These are phyloP conservation scores for Alternaria tenuissima DNA, from an alignment of 2,329 filamentous ascomycete species.

Conservation along the genomic window DNA sequence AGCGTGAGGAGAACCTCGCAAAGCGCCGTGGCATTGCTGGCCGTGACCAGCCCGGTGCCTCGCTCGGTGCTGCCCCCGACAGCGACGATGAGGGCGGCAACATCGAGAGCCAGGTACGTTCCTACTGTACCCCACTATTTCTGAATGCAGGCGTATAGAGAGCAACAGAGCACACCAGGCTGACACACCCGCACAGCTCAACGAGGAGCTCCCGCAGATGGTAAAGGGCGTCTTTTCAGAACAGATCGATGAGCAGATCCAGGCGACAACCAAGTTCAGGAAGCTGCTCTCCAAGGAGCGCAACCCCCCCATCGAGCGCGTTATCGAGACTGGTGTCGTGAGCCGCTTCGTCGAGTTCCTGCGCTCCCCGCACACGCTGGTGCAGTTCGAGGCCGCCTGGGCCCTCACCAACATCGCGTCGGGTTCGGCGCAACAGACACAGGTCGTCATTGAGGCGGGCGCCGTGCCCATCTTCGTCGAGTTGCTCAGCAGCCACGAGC, in stretches of 20 bases:
- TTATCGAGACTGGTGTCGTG: constrained; percentile 98
- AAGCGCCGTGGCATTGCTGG: constrained; percentile 95
- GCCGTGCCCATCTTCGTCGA: constrained; percentile 99
- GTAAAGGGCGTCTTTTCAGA: constrained; percentile 98
- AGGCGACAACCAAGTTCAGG: constrained; percentile 97
- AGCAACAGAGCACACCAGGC: constrained; percentile 3
- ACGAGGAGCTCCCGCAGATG: constrained; percentile 98
- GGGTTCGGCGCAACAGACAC: constrained; percentile 94
- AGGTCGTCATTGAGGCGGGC: constrained; percentile 97
- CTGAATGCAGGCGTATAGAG: constrained; percentile 10
- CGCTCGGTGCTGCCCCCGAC: constrained; percentile 87
- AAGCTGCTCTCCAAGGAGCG: constrained; percentile 98
- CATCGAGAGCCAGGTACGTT: constrained; percentile 91
- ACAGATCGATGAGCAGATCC: constrained; percentile 96
- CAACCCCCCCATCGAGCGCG: constrained; percentile 98
- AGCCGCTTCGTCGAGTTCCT: constrained; percentile 98
- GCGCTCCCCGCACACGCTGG: constrained; percentile 94
- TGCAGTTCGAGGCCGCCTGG: constrained; percentile 99
- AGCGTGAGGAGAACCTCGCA: constrained; percentile 98
- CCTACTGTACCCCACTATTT: constrained; percentile 25
- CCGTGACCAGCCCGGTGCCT: constrained; percentile 76
- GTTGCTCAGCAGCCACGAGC: constrained; percentile 92
- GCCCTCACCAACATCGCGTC: constrained; percentile 99
- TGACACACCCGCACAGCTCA: constrained; percentile 68
- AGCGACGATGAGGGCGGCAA: constrained; percentile 97